A percentile compares a stretch with the other conserved stretches of the same genome.
Evolutionary conservation across 805 yeast genomes (phyloP).

Genomic region (Starmerella sp.): DNA sequence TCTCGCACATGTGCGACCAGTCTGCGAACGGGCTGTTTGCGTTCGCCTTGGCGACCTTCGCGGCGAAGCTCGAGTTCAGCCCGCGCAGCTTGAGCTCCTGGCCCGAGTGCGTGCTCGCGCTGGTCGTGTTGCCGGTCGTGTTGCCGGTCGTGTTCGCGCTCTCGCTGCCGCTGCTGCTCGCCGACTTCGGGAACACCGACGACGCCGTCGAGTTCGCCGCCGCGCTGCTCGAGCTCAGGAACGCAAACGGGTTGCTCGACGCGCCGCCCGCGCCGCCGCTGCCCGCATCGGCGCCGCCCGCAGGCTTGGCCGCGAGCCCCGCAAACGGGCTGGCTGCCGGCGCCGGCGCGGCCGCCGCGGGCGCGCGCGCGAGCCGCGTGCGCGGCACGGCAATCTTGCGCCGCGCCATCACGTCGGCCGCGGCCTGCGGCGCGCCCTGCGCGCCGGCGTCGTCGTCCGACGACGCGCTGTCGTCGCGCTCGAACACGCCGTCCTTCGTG

Average conservation of each 20-base stretch:
- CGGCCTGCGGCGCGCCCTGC: constrained; percentile 33
- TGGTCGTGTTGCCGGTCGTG: not conserved
- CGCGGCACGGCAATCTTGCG: constrained; percentile 51
- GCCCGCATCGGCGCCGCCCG: not conserved
- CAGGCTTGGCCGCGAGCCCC: not conserved
- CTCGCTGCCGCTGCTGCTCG: not conserved
- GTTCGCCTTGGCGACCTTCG: constrained; percentile 12
- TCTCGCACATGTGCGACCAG: constrained; percentile 20
- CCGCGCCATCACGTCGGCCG: constrained; percentile 49
- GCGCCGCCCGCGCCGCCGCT: not conserved
- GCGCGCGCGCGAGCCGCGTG: constrained; percentile 3
- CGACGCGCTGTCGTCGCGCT: not conserved
- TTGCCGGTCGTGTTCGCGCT: not conserved
- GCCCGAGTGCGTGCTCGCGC: not conserved
- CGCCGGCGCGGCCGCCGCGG: constrained; percentile 4
- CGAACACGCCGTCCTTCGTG: constrained; percentile 37
- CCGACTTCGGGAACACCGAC: not conserved
- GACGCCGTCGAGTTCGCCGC: not conserved
- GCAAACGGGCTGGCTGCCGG: not conserved
- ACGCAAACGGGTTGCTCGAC: constrained; percentile 10
- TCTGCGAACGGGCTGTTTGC: constrained; percentile 13
- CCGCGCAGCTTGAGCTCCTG: constrained; percentile 13
- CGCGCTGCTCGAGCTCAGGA: not conserved
- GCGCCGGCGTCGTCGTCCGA: constrained; percentile 4
- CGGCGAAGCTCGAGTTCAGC: constrained; percentile 19